phyloP scores from a whole-genome alignment of 2,329 filamentous ascomycete species.

The Colletotrichum nymphaeae region DNA sequence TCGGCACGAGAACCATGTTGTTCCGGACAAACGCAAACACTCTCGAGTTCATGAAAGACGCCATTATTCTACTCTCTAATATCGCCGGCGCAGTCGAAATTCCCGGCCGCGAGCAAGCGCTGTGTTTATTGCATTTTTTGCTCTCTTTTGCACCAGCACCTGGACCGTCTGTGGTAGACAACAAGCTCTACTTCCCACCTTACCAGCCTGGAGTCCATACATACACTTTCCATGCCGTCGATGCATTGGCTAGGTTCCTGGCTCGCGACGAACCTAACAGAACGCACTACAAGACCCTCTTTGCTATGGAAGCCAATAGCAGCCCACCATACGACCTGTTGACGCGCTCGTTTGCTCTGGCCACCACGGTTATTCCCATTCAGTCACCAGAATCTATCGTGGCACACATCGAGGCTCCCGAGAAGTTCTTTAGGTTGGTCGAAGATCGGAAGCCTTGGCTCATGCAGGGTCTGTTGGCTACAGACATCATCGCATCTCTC shows the following conservation, averaged over 20 bases:
- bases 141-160: conserved; percentile 89
- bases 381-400: conserved; percentile 44
- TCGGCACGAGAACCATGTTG: conserved; percentile 90
- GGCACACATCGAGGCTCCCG: conserved; percentile 41
- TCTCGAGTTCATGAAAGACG: conserved; percentile 97
- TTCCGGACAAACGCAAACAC: conserved; percentile 86
- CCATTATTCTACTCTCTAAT: conserved; percentile 90
- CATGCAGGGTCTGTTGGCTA: conserved; percentile 91
- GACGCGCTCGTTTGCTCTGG: conserved; percentile 87
- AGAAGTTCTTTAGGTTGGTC: conserved; percentile 65
- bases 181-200: conserved; percentile 76
- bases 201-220: conserved; percentile 86
- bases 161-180: conserved; percentile 67
- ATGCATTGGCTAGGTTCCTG: conserved; percentile 90
- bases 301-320: conserved; percentile 75
- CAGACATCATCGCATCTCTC: conserved; percentile 86
- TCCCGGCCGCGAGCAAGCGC: conserved; percentile 86
- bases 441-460: conserved; percentile 89
- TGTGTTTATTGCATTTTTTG: conserved; percentile 88
- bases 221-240: conserved; percentile 90
- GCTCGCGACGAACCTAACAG: conserved; percentile 95
- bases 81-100: conserved; percentile 84
- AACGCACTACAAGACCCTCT: conserved; percentile 84
- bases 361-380: conserved; percentile 87
- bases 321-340: conserved; percentile 80